Evolutionary conservation across 495 filamentous ascomycete species (phyloP).

Genomic region (Baudoinia panamericana): DNA sequence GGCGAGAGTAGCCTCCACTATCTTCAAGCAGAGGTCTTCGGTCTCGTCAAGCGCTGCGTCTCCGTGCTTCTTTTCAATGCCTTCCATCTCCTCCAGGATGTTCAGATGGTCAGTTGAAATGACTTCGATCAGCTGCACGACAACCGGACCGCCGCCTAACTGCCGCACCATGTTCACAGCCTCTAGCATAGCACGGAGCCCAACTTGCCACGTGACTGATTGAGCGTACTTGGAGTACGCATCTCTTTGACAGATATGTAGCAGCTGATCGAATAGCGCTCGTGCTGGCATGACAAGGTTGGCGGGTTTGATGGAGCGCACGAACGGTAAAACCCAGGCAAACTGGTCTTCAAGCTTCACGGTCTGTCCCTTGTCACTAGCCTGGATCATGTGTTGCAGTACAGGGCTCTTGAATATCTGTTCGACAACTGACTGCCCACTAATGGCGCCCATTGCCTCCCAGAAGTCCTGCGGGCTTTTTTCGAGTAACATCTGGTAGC

Average conservation of each 20-base stretch:
- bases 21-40: constrained; percentile 35
- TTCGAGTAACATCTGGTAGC: constrained; percentile 52
- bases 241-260: constrained; percentile 48
- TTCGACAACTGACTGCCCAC: constrained; percentile 59
- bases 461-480: constrained; percentile 69
- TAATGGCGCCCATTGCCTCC: constrained; percentile 69
- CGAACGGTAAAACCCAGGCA: constrained; percentile 61
- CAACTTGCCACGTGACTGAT: constrained; percentile 33
- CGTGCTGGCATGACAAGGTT: constrained; percentile 63
- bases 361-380: constrained; percentile 41
- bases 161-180: constrained; percentile 3
- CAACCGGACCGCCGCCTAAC: constrained; percentile 3
- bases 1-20: constrained; percentile 56
- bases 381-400: constrained; percentile 44
- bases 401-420: constrained; percentile 60
- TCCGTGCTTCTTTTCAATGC: constrained; percentile 16
- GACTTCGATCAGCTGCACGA: constrained; percentile 11
- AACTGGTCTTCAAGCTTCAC: constrained; percentile 47
- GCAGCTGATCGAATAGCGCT: constrained; percentile 52
- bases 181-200: constrained; percentile 34
- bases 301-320: constrained; percentile 57
- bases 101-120: constrained; percentile 12
- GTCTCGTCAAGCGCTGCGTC: constrained; percentile 22
- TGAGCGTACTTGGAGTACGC: constrained; percentile 21
- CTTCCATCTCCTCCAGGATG: constrained; percentile 14